Conservation (phyloP, 257 asterid genomes). For the Craterostigma plantagineum region DNA sequence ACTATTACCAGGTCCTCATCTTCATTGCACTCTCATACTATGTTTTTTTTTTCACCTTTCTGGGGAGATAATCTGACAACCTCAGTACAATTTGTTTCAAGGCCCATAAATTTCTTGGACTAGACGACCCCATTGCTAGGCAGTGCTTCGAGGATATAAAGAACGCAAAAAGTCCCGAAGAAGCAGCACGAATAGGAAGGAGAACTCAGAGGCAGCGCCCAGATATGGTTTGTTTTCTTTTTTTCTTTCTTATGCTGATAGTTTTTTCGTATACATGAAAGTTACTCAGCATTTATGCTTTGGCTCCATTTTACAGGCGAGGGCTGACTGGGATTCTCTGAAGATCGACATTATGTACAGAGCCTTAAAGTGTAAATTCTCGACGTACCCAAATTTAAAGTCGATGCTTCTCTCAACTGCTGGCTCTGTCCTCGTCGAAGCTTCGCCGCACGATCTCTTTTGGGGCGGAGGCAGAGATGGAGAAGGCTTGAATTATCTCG, state of each 20-base stretch:
- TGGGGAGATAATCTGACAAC: slow-evolving; percentile 3
- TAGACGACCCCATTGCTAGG: slow-evolving; percentile 41
- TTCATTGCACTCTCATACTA: slow-evolving; percentile 4
- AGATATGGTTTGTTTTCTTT: slow-evolving; percentile 27
- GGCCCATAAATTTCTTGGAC: slow-evolving; percentile 75
- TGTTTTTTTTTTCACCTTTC: slow-evolving; percentile 3
- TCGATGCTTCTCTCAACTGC: slow-evolving; percentile 64
- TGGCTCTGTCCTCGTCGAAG: slow-evolving; percentile 89
- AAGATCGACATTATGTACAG: slow-evolving; percentile 58
- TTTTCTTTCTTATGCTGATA: neutral
- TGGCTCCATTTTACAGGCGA: slow-evolving; percentile 28
- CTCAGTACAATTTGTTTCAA: slow-evolving; percentile 13
- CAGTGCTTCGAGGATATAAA: slow-evolving; percentile 44
- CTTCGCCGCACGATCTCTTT: slow-evolving; percentile 86
- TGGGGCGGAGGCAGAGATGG: slow-evolving; percentile 99
- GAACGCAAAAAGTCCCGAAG: slow-evolving; percentile 80
- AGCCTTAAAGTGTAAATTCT: slow-evolving; percentile 70
- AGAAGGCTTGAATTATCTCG: slow-evolving; percentile 93
- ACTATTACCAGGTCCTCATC: slow-evolving; percentile 75
- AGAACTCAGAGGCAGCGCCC: slow-evolving; percentile 60
- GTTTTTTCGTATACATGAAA: neutral
- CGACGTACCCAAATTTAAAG: slow-evolving; percentile 34
- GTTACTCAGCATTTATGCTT: neutral
- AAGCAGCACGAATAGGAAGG: slow-evolving; percentile 93
- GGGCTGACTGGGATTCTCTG: slow-evolving; percentile 66